Evolutionary conservation across 2,329 filamentous ascomycete species (phyloP).

Genomic region (Coccinonectria pachysandricola): DNA sequence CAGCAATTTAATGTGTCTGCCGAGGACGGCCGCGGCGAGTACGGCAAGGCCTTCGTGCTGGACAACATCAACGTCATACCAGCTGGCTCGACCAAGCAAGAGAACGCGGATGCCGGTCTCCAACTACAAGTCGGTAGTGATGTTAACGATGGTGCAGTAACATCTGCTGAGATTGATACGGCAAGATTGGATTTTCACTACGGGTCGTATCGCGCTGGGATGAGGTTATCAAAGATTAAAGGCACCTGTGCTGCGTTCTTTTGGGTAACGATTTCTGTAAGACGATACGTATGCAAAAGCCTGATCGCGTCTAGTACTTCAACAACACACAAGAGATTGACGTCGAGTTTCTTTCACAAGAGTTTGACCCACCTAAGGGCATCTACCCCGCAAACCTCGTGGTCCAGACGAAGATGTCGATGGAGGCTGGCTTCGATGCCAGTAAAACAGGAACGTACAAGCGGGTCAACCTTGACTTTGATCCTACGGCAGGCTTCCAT

Average conservation of each 20-base stretch:
- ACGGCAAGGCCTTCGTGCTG: conserved; percentile 52
- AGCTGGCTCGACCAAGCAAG: conserved; percentile 31
- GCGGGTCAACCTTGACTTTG: conserved; percentile 50
- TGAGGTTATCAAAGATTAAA: conserved; percentile 48
- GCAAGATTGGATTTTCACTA: conserved; percentile 52
- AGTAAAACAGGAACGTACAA: conserved; percentile 47
- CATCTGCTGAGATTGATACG: conserved; percentile 55
- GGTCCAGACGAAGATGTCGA: conserved; percentile 56
- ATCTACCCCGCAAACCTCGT: conserved; percentile 61
- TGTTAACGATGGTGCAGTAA: conserved; percentile 41
- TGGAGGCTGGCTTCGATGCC: conserved; percentile 51
- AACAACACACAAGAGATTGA: conserved; percentile 76
- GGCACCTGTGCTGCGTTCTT: conserved; percentile 75
- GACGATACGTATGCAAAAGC: neutral
- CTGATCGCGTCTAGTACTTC: conserved; percentile 45
- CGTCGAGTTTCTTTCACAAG: conserved; percentile 63
- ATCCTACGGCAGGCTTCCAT: conserved; percentile 56
- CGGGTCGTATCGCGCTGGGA: conserved; percentile 58
- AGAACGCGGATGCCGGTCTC: conserved; percentile 39
- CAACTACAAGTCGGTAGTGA: conserved; percentile 43
- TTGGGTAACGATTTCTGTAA: conserved; percentile 44
- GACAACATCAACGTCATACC: conserved; percentile 44
- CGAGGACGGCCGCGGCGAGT: conserved; percentile 48
- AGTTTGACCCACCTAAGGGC: conserved; percentile 42
- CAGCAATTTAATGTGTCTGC: conserved; percentile 58